A percentile compares a stretch with the other conserved stretches of the same genome.
These are phyloP conservation scores for Solanum bulbocastanum DNA, from an alignment of 257 asterid species.

Conservation along the genomic window DNA sequence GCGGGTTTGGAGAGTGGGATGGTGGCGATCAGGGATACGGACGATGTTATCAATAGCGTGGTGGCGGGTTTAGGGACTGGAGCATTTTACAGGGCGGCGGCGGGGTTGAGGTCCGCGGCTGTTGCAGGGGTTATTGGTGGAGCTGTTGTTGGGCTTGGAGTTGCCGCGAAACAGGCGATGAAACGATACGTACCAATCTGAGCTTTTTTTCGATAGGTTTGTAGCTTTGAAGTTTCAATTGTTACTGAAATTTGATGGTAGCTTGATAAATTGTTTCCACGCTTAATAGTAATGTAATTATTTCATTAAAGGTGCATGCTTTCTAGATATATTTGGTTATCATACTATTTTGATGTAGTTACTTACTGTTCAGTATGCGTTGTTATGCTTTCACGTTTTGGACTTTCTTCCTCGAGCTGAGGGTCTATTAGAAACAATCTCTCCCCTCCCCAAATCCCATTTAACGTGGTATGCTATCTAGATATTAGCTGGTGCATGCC, in stretches of 20 bases:
- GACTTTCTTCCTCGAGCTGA: too few species aligned
- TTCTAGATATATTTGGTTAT: not conserved
- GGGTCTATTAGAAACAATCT: too few species aligned
- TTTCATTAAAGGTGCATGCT: not conserved
- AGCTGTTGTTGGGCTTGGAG: constrained; percentile 42
- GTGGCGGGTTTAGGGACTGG: constrained; percentile 69
- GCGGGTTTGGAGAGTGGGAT: constrained; percentile 17
- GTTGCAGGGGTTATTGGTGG: constrained; percentile 77
- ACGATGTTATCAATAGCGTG: constrained; percentile 54
- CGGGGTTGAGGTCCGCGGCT: constrained; percentile 65
- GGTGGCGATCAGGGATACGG: constrained; percentile 53
- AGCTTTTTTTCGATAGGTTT: not conserved
- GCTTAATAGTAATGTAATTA: not conserved
- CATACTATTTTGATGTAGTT: not conserved
- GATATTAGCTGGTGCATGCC: not conserved
- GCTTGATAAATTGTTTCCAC: not conserved
- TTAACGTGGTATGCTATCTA: too few species aligned
- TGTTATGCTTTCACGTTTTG: not conserved
- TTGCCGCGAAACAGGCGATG: constrained; percentile 48
- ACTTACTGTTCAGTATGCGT: not conserved
- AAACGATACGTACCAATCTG: constrained; percentile 53
- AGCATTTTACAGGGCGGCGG: constrained; percentile 50
- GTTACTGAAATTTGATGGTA: not conserved
- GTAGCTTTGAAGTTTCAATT: not conserved
- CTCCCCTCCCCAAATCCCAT: too few species aligned